Conservation (phyloP, 108 stramenopile genomes). For the Schizochytrium sp. region DNA sequence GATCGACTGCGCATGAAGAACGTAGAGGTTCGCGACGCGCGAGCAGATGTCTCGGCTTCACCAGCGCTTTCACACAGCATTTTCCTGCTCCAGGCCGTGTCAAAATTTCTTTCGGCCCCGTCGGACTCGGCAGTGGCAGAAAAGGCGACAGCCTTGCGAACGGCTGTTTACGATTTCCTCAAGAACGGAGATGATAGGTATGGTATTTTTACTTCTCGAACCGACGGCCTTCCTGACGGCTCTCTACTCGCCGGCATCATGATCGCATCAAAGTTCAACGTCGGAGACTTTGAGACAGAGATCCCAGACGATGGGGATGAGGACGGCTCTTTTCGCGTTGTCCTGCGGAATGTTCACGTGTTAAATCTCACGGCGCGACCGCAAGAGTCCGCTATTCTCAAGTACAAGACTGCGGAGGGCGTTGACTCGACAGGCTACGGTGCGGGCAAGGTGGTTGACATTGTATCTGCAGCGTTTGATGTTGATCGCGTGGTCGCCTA, state of each 20-base stretch:
- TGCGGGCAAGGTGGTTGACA: neutral
- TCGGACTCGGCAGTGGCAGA: neutral
- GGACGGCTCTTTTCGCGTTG: neutral
- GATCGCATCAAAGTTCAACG: neutral
- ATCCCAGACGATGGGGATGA: neutral
- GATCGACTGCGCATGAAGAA: neutral
- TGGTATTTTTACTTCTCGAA: neutral
- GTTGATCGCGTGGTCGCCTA: neutral
- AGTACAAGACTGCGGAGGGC: neutral
- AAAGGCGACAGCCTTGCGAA: neutral
- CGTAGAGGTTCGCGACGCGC: neutral
- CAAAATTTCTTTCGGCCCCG: neutral
- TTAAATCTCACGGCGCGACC: neutral
- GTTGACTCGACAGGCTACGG: neutral
- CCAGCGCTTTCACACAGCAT: neutral
- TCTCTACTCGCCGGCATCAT: neutral
- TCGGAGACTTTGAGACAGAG: neutral
- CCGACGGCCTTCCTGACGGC: neutral
- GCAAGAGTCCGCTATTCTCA: neutral
- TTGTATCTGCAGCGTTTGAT: neutral
- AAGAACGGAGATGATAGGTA: neutral
- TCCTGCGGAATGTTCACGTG: neutral
- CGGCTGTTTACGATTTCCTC: neutral
- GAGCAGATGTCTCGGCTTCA: neutral
- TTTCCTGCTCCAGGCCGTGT: neutral